Evolutionary conservation across 2,329 filamentous ascomycete species (phyloP), one percentile per base, ranked within the genome.

Genomic region (Gnomoniopsis sp.): DNA sequence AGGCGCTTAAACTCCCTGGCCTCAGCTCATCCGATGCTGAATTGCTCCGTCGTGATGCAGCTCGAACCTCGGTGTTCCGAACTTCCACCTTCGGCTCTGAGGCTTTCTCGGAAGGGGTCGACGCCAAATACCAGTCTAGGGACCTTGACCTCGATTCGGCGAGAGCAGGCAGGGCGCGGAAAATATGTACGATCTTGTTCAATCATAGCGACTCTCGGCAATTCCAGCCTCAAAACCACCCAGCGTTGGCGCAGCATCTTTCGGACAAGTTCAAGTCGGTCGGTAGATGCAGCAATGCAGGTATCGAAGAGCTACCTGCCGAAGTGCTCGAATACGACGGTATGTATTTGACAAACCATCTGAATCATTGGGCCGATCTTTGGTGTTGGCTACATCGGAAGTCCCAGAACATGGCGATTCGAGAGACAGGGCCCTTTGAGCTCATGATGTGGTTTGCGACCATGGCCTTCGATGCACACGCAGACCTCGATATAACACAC

Each of bases 1-100:
- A 26, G 1, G 34, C 43, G 8, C n/a, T 50, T 7, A 19, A 55
- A 15, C 51, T 21, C 8, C 36, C 57, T 6, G 12, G 22, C 1
- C 6, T 47, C 6, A 19, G 11, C 23, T n/a, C 30, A 4, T 14
- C 54, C 7, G 3, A 46, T 17, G 11, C 23, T 1, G 15, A 17
- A 17, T 21, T 70, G 19, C 51, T 65, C 0, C 12, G 55, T 2
- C 62, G 70, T 4, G 67, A 70, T 15, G 53, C 52, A 11, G 55
- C 68, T 22, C 62, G 67, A 3, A 89, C 59, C 70, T 88, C 64
- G 75, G 53, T 51, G 0, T 70, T 69, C 48, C 55, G 63, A 1
- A 59, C 68, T 2, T 65, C 65, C 2, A 62, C 65, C 0, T 72
- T 68, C 26, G 70, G 70, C 0, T 69, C 69, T 0, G 69, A 71